Evolutionary conservation across 345 rosid genomes (phyloP), one percentile per base, ranked within the genome.

Genomic region (Luvunga scandens): DNA sequence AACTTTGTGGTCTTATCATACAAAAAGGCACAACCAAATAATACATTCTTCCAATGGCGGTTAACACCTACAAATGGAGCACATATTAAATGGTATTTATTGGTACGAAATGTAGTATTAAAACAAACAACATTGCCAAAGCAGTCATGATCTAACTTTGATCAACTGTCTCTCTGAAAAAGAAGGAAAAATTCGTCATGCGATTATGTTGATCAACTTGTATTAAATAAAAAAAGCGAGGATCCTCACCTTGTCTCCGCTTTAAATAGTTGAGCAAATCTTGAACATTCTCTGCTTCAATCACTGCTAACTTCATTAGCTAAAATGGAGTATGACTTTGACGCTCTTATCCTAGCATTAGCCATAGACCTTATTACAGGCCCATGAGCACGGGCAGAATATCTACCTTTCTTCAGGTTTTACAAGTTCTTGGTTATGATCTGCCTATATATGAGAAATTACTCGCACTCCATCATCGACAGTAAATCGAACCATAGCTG

Each of bases 351-450:
- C 36, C 36, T 5, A 34, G 36, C 36, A 34, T 34, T 1, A 34
- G 6, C 36, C 36, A 34, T 34, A 34, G 36, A 34, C 36, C 36
- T 34, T 34, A 34, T 34, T 34, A 34, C 7, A 34, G 0, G 7
- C 36, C 36, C 7, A 34, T 34, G 36, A 34, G 36, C 36, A 34
- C 0, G 7, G 1, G 7, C 0, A 34, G 7, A 33, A 1, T 5
- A 34, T 0, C 6, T 34, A 7, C 1, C 36, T 34, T 34, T 1
- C 1, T 34, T 34, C 0, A 34, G 36, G 36, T 34, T 60, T 42
- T 6, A 77, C 73, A 56, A 80, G 69, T 53, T 42, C 66, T 61
- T 80, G 79, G 61, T 75, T 80, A 39, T 80, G 78, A 14, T 80
- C 8, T 8, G 55, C 27, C 25, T n/a, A 57, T n/a, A 81, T 73